A percentile compares a stretch with the other conserved stretches of the same genome.
Evolutionary conservation across 2,329 filamentous ascomycete genomes (phyloP).

Genomic region (Paecilomyces niveus): DNA sequence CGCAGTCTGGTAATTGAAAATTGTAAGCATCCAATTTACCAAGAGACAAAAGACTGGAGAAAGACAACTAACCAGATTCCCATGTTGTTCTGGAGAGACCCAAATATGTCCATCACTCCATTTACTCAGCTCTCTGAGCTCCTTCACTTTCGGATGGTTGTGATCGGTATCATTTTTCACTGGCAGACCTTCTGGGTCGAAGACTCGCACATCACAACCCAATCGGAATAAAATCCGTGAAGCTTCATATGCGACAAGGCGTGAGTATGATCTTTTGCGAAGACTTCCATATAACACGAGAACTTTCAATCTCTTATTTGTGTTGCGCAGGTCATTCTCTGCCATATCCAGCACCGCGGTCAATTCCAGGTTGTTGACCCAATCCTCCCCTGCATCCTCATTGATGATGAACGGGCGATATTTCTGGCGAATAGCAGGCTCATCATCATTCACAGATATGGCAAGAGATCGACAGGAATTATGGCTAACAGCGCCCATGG

Average conservation of each 20-base stretch:
- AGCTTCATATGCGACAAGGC: conserved; percentile 54
- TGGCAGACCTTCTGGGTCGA: conserved; percentile 51
- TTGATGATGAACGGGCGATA: conserved; percentile 54
- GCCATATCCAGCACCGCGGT: conserved; percentile 47
- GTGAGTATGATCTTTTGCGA: conserved; percentile 51
- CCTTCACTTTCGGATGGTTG: conserved; percentile 54
- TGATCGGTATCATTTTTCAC: conserved; percentile 58
- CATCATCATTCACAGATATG: conserved; percentile 42
- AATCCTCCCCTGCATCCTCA: conserved; percentile 29
- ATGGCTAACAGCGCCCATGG: not conserved
- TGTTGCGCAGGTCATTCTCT: conserved; percentile 36
- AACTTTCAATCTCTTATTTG: conserved; percentile 44
- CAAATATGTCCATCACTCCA: conserved; percentile 64
- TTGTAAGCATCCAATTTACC: conserved; percentile 2
- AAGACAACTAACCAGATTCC: conserved; percentile 46
- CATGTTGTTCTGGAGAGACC: conserved; percentile 61
- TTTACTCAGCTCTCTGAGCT: conserved; percentile 52
- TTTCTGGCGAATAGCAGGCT: conserved; percentile 35
- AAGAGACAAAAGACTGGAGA: conserved; percentile 1
- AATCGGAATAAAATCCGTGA: conserved; percentile 55
- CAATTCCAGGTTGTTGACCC: conserved; percentile 52
- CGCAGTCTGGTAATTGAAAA: conserved; percentile 41
- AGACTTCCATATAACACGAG: conserved; percentile 58
- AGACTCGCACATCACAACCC: conserved; percentile 60
- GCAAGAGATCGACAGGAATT: conserved; percentile 30